These are phyloP conservation scores for Botrytis byssoidea DNA, from an alignment of 2,329 filamentous ascomycete species.

Conservation along the genomic window DNA sequence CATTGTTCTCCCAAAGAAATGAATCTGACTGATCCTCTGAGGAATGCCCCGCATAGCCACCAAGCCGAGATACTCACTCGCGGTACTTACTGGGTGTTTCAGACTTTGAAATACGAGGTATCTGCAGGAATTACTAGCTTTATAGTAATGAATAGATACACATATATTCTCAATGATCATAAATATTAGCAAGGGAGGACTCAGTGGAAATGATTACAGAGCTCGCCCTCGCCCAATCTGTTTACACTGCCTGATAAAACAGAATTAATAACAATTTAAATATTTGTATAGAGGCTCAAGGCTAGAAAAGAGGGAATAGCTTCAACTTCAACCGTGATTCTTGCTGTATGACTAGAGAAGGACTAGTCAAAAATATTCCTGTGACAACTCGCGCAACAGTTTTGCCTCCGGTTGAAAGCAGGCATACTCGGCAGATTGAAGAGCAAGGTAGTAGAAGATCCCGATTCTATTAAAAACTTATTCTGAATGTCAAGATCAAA, in stretches of 20 bases:
- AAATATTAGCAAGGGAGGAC: not conserved
- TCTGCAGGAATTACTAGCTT: not conserved
- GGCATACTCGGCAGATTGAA: too few relatives aligned
- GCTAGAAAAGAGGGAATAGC: not conserved
- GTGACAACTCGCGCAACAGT: not conserved
- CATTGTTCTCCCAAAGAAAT: not conserved
- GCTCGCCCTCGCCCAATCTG: fast-evolving
- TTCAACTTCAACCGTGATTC: not conserved
- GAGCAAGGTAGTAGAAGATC: not conserved
- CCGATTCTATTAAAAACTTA: not conserved
- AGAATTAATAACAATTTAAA: not conserved
- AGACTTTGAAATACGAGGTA: not conserved
- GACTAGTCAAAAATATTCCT: not conserved
- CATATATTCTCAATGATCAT: fast-evolving
- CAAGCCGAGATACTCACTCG: not conserved
- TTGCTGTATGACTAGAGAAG: not conserved
- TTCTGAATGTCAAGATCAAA: not conserved
- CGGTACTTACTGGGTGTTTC: not conserved
- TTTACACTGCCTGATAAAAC: not conserved
- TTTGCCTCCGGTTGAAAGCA: not conserved
- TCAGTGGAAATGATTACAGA: not conserved
- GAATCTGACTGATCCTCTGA: not conserved
- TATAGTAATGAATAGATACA: not conserved
- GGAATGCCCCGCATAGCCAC: constrained; percentile 1
- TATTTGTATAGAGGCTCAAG: not conserved